These are phyloP conservation scores for Globisporangium megalacanthum DNA, from an alignment of 352 stramenopile species.

Conservation along the genomic window DNA sequence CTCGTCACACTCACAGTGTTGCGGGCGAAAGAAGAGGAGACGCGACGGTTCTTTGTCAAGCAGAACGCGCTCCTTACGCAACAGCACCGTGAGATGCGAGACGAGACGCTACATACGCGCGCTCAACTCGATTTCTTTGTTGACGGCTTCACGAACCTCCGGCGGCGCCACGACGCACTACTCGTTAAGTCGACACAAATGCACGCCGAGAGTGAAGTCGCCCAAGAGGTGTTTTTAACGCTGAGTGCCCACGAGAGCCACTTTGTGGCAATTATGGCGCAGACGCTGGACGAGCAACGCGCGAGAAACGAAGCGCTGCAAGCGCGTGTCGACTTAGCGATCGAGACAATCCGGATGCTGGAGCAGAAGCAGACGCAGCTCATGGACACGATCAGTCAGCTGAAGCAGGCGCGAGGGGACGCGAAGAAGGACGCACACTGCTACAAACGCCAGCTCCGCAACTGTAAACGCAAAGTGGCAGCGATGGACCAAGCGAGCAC, in stretches of 20 bases:
- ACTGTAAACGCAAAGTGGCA: conserved; percentile 34
- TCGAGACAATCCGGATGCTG: conserved; percentile 22
- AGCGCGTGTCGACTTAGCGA: conserved; percentile 14
- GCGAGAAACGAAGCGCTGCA: conserved; percentile 30
- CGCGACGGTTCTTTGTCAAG: conserved; percentile 44
- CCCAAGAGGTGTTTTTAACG: conserved; percentile 45
- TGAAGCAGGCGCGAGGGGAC: conserved; percentile 48
- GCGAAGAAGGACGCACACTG: conserved; percentile 51
- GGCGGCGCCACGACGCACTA: conserved; percentile 55
- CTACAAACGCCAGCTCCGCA: conserved; percentile 50
- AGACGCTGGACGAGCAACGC: conserved; percentile 38
- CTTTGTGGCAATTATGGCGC: conserved; percentile 43
- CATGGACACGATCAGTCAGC: conserved; percentile 26
- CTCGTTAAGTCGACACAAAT: conserved; percentile 46
- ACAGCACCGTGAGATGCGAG: conserved; percentile 52
- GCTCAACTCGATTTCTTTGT: conserved; percentile 77
- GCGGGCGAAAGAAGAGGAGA: conserved; percentile 52
- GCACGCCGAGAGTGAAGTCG: conserved; percentile 55
- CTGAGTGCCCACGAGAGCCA: conserved; percentile 58
- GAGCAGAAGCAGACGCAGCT: conserved; percentile 35
- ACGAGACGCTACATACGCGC: conserved; percentile 55
- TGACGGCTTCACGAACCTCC: conserved; percentile 62
- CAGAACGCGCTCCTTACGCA: conserved; percentile 38
- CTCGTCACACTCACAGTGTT: conserved; percentile 53
- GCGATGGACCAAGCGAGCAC: conserved; percentile 20